Percentiles rank a stretch among this genome's conserved stretches.
phyloP scores from a whole-genome alignment of 2,329 filamentous ascomycete species.

The Cadophora sp. region DNA sequence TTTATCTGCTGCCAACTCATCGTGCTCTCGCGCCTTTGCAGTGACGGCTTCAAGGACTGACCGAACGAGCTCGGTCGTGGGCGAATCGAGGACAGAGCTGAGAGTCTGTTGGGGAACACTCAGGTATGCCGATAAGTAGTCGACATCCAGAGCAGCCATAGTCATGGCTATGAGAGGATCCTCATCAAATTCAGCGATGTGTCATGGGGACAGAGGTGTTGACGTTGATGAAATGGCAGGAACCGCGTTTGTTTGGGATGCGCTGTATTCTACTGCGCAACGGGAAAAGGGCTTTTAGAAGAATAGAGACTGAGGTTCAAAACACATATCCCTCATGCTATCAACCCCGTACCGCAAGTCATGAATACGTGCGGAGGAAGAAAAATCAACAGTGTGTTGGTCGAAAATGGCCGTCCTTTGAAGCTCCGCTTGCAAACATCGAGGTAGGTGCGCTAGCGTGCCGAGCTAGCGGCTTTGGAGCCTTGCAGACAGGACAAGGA shows the following conservation, averaged over 20 bases:
- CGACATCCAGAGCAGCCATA: conserved; percentile 68
- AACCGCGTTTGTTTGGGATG: conserved; percentile 24
- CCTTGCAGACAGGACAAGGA: too few species aligned
- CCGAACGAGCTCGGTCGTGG: conserved; percentile 80
- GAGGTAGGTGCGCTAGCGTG: neutral
- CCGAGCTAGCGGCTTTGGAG: neutral
- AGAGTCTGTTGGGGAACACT: conserved; percentile 71
- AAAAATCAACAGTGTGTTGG: neutral
- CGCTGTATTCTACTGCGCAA: conserved; percentile 13
- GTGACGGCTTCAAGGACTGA: conserved; percentile 77
- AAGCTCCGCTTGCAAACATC: conserved; percentile 16
- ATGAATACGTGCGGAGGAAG: neutral
- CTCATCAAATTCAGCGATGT: conserved; percentile 34
- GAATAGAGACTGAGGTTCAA: neutral
- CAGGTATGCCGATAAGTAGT: conserved; percentile 76
- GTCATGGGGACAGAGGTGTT: conserved; percentile 22
- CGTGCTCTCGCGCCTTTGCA: conserved; percentile 80
- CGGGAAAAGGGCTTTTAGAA: neutral
- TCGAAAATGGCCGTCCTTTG: conserved; percentile 8
- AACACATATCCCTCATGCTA: conserved; percentile 11
- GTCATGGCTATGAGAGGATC: conserved; percentile 56
- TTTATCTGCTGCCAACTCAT: conserved; percentile 85
- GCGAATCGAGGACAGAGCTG: conserved; percentile 65
- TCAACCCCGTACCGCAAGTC: neutral
- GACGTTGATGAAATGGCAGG: conserved; percentile 11